Evolutionary conservation across 768 basidiomycete genomes (phyloP).

Genomic region (Pulveroboletus sp.): DNA sequence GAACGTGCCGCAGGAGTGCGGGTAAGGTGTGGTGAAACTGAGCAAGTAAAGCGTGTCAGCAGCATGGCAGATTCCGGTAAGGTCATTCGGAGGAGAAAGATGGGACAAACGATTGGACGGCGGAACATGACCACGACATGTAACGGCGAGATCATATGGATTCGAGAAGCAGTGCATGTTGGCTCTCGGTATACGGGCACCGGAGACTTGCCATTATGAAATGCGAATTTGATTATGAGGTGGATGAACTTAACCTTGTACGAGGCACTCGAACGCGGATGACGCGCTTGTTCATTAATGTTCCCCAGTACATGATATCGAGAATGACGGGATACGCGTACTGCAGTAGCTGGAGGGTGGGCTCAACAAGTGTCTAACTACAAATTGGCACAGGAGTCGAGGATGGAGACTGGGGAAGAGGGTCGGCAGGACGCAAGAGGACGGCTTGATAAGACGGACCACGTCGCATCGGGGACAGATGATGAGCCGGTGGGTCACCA

Average conservation of each 20-base stretch:
- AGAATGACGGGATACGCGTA: slow-evolving; percentile 21
- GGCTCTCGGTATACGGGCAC: slow-evolving; percentile 27
- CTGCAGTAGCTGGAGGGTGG: slow-evolving; percentile 13
- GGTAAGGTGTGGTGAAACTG: slow-evolving; percentile 47
- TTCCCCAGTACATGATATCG: slow-evolving; percentile 31
- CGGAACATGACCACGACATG: slow-evolving; percentile 23
- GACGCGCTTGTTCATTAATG: slow-evolving; percentile 32
- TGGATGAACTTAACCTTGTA: slow-evolving; percentile 36
- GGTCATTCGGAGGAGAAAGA: slow-evolving; percentile 55
- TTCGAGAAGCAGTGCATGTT: slow-evolving; percentile 28
- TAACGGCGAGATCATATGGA: slow-evolving; percentile 23
- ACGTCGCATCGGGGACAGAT: slow-evolving; percentile 5
- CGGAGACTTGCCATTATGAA: slow-evolving; percentile 34
- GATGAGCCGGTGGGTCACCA: slow-evolving; percentile 22
- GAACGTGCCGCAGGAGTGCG: slow-evolving; percentile 65
- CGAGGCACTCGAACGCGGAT: slow-evolving; percentile 27
- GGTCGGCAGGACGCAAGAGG: slow-evolving; percentile 10
- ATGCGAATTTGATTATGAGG: slow-evolving; percentile 41
- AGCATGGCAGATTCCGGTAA: slow-evolving; percentile 46
- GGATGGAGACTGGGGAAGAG: slow-evolving; percentile 10
- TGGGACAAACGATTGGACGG: slow-evolving; percentile 30
- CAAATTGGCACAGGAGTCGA: slow-evolving; percentile 14
- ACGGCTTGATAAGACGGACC: slow-evolving; percentile 24
- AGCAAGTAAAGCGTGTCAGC: slow-evolving; percentile 50
- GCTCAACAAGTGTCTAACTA: slow-evolving; percentile 26